Percentiles rank a stretch among this genome's conserved stretches.
Evolutionary conservation across 2,329 filamentous ascomycete species (phyloP).

Genomic region (Sarocladiaceae sp.): DNA sequence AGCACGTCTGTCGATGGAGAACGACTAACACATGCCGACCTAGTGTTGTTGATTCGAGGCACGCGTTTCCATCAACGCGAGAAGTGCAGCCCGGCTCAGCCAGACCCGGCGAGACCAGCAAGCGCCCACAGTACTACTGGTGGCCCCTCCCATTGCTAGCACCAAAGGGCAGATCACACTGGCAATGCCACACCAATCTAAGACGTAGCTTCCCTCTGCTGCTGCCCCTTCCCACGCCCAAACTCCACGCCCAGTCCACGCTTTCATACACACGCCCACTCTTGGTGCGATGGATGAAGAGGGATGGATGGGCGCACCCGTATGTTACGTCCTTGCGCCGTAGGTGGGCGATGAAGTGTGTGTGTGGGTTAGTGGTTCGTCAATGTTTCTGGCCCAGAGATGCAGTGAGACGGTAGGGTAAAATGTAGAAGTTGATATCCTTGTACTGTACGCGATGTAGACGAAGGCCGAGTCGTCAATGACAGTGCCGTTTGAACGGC

Average conservation of each 20-base stretch:
- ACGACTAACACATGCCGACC: too few relatives aligned
- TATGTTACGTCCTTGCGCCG: neutral
- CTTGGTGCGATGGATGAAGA: neutral
- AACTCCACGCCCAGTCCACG: conserved; percentile 5
- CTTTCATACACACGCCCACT: neutral
- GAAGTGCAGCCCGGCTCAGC: neutral
- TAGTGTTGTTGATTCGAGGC: too few relatives aligned
- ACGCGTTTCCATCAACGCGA: neutral
- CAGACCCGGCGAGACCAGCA: neutral
- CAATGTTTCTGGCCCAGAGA: conserved; percentile 3
- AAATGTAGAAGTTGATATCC: neutral
- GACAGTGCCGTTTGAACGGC: neutral
- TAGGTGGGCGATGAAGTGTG: neutral
- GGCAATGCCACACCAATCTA: neutral
- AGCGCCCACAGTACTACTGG: neutral
- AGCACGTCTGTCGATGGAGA: too few relatives aligned
- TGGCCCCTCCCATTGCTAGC: conserved; percentile 2
- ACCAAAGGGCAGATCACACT: conserved; percentile 1
- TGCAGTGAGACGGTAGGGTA: conserved; percentile 2
- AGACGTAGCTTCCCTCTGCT: neutral
- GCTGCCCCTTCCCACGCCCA: neutral
- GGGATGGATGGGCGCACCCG: conserved; percentile 2
- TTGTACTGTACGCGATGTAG: neutral
- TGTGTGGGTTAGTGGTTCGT: neutral
- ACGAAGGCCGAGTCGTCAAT: neutral